Evolutionary conservation across 2,329 filamentous ascomycete genomes (phyloP).

Genomic region (Cladosporium colombiae): DNA sequence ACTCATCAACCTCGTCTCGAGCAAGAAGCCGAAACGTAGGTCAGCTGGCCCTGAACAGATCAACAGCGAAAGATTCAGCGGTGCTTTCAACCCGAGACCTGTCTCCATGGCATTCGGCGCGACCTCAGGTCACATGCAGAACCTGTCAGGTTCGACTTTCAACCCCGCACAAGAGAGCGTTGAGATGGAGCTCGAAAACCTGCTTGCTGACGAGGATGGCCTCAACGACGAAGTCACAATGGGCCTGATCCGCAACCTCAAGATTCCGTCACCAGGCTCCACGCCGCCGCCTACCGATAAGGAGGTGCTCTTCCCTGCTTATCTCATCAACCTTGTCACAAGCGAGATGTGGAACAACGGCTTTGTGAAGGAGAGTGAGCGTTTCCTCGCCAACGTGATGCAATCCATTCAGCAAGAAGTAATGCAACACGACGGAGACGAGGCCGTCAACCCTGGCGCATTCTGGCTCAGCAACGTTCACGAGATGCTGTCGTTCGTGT

Average conservation of each 20-base stretch:
- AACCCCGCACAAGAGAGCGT: constrained; percentile 83
- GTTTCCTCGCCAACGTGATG: constrained; percentile 99
- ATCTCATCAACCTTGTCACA: constrained; percentile 97
- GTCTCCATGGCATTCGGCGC: constrained; percentile 88
- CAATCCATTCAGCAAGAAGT: constrained; percentile 99
- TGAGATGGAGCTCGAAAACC: constrained; percentile 89
- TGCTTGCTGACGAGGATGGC: constrained; percentile 92
- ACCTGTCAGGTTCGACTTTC: constrained; percentile 73
- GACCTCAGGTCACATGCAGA: constrained; percentile 65
- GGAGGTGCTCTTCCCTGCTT: constrained; percentile 97
- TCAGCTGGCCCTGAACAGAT: constrained; percentile 86
- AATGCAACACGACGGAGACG: constrained; percentile 97
- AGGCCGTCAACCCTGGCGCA: constrained; percentile 92
- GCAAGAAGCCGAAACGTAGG: constrained; percentile 93
- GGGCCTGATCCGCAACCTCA: constrained; percentile 92
- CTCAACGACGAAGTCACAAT: constrained; percentile 96
- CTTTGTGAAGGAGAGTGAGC: constrained; percentile 98
- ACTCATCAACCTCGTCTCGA: constrained; percentile 93
- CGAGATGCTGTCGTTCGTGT: constrained; percentile 99
- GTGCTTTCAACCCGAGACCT: constrained; percentile 88
- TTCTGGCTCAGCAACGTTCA: constrained; percentile 99
- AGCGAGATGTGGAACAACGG: constrained; percentile 99
- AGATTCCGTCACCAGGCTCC: constrained; percentile 86
- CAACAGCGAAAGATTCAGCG: constrained; percentile 86
- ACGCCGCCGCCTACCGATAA: constrained; percentile 94